A percentile compares a stretch with the other conserved stretches of the same genome.
Evolutionary conservation across 768 basidiomycete species (phyloP).

Genomic region (Mycena maculata): DNA sequence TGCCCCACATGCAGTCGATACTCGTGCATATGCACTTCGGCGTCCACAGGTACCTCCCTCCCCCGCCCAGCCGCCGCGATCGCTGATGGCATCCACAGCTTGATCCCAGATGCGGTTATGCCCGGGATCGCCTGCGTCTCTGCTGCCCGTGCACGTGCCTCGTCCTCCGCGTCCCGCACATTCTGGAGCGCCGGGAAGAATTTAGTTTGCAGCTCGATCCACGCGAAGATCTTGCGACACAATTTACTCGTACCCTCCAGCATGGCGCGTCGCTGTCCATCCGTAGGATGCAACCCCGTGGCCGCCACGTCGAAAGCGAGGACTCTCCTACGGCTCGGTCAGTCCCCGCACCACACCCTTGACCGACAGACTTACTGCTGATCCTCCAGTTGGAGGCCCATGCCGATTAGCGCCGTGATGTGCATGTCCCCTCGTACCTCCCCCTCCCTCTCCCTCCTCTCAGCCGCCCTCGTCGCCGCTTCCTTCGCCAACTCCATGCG

Average conservation of each 20-base stretch:
- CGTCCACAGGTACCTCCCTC: neutral
- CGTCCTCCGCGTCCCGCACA: neutral
- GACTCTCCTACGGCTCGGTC: neutral
- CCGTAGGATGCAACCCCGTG: no score
- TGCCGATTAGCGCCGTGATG: conserved; percentile 16
- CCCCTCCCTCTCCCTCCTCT: neutral
- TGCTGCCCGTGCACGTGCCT: neutral
- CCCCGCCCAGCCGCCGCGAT: neutral
- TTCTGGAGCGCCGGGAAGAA: no score
- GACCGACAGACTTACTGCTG: conserved; percentile 22
- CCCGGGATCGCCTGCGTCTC: neutral
- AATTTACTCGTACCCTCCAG: conserved; percentile 29
- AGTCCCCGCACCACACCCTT: neutral
- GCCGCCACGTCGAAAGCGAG: no score
- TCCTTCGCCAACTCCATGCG: conserved; percentile 33
- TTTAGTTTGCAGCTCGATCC: conserved; percentile 22
- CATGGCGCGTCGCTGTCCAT: no score
- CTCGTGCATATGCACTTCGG: conserved; percentile 24
- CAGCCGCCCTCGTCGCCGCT: conserved; percentile 9
- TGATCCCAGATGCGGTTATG: neutral
- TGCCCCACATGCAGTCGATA: conserved; percentile 29
- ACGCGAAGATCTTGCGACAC: conserved; percentile 23
- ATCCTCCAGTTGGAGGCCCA: conserved; percentile 32
- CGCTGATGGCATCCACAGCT: conserved; percentile 13
- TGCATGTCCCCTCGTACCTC: conserved; percentile 18